Percentiles rank a stretch among this genome's conserved stretches.
phyloP scores from a whole-genome alignment of 2,329 filamentous ascomycete species.

The Cordyceps pruinosa region DNA sequence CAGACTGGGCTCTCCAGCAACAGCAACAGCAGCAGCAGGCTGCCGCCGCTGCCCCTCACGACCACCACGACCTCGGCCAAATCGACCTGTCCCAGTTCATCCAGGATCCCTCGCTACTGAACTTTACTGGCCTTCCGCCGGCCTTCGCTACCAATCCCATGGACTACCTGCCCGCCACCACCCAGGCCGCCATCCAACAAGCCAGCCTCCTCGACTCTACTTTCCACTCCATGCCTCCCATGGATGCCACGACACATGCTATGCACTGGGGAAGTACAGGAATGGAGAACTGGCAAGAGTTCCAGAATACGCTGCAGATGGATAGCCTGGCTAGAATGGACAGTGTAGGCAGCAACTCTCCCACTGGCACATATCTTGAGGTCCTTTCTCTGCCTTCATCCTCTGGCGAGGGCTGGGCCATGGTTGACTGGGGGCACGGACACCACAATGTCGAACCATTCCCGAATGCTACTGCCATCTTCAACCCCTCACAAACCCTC shows the following conservation, averaged over 20 bases:
- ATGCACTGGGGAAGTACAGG: constrained; percentile 54
- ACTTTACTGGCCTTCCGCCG: constrained; percentile 43
- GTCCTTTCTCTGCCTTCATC: constrained; percentile 75
- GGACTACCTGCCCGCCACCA: constrained; percentile 55
- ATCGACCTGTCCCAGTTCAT: constrained; percentile 47
- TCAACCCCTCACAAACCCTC: constrained; percentile 85
- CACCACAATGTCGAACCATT: constrained; percentile 61
- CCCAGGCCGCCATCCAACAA: constrained; percentile 54
- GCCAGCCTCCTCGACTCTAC: constrained; percentile 56
- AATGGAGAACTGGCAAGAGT: constrained; percentile 73
- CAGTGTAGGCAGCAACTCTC: constrained; percentile 39
- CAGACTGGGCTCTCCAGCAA: constrained; percentile 56
- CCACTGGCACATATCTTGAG: constrained; percentile 61
- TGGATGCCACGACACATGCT: constrained; percentile 47
- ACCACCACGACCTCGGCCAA: constrained; percentile 29
- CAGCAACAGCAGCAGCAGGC: constrained; percentile 34
- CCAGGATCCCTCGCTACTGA: constrained; percentile 51
- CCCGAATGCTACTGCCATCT: constrained; percentile 55
- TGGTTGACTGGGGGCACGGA: constrained; percentile 68
- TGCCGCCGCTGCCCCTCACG: constrained; percentile 12
- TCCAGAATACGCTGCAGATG: constrained; percentile 56
- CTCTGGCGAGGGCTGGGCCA: constrained; percentile 80
- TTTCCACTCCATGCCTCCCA: constrained; percentile 52
- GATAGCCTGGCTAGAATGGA: constrained; percentile 35
- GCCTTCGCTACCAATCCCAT: constrained; percentile 49